Conservation (phyloP, 2,329 filamentous ascomycete species). For the Pezicula carpinea region DNA sequence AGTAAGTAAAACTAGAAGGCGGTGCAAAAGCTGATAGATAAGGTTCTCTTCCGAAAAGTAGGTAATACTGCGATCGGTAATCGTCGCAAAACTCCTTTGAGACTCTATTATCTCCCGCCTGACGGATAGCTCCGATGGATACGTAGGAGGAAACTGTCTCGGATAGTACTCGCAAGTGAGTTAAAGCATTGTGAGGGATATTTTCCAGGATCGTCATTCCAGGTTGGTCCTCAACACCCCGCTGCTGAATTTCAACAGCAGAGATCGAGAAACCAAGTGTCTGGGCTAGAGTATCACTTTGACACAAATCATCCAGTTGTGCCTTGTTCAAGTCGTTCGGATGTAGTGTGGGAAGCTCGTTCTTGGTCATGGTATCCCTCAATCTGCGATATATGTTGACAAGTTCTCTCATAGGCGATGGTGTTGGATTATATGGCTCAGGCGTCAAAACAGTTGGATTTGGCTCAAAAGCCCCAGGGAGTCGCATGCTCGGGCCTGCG, state of each 20-base stretch:
- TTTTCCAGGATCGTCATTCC: slow-evolving; percentile 76
- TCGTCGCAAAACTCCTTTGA: slow-evolving; percentile 63
- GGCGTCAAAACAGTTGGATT: no score
- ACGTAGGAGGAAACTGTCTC: slow-evolving; percentile 87
- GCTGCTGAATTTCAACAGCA: slow-evolving; percentile 85
- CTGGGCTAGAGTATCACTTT: slow-evolving; percentile 56
- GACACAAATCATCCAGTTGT: slow-evolving; percentile 40
- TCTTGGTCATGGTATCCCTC: slow-evolving; percentile 52
- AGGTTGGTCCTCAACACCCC: slow-evolving; percentile 70
- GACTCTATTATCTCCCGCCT: slow-evolving; percentile 54
- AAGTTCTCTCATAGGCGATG: slow-evolving; percentile 46
- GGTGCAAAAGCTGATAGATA: slow-evolving; percentile 2
- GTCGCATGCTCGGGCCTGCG: background rate
- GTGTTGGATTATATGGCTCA: slow-evolving; percentile 32
- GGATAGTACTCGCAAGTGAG: slow-evolving; percentile 80
- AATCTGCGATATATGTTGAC: slow-evolving; percentile 56
- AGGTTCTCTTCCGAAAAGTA: slow-evolving; percentile 52
- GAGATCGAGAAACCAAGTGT: slow-evolving; percentile 81
- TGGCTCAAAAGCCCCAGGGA: background rate
- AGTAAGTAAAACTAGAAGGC: slow-evolving; percentile 34
- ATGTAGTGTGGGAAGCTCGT: slow-evolving; percentile 42
- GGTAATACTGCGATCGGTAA: slow-evolving; percentile 67
- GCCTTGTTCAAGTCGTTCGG: slow-evolving; percentile 3
- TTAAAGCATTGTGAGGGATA: slow-evolving; percentile 77
- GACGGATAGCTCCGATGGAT: slow-evolving; percentile 65